Percentiles rank a stretch among this genome's conserved stretches.
Conservation (phyloP, 2,329 filamentous ascomycete species). For the Venturiaceae sp. region DNA sequence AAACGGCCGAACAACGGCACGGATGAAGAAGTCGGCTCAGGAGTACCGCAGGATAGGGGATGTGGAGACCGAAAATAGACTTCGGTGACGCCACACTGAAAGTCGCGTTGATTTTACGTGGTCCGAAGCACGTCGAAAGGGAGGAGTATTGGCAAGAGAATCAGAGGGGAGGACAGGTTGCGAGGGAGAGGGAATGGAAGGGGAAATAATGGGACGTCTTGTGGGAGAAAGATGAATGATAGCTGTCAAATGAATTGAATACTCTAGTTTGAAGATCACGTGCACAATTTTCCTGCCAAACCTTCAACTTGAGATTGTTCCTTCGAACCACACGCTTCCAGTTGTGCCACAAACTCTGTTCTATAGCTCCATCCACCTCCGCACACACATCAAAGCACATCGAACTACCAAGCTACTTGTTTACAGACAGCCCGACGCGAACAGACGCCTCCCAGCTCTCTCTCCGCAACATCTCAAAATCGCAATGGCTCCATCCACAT, state of each 20-base stretch:
- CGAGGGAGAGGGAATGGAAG: neutral
- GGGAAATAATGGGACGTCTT: neutral
- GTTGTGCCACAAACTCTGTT: neutral
- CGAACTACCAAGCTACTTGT: neutral
- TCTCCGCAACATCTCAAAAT: neutral
- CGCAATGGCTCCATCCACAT: slow-evolving; percentile 37
- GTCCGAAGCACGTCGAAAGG: neutral
- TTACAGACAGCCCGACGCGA: neutral
- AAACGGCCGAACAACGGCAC: neutral
- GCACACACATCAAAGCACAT: neutral
- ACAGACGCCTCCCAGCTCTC: neutral
- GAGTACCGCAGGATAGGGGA: neutral
- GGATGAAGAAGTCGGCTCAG: neutral
- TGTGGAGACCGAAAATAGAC: neutral
- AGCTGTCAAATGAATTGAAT: no score
- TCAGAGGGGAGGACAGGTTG: neutral
- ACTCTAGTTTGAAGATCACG: no score
- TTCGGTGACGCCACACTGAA: neutral
- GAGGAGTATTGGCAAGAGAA: neutral
- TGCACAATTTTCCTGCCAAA: neutral
- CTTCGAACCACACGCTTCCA: no score
- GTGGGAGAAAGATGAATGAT: no score
- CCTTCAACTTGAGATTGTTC: neutral
- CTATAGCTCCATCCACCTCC: neutral
- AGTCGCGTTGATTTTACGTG: neutral